Evolutionary conservation across 805 yeast species (phyloP).

Genomic region (Zygosaccharomyces pseudorouxii): DNA sequence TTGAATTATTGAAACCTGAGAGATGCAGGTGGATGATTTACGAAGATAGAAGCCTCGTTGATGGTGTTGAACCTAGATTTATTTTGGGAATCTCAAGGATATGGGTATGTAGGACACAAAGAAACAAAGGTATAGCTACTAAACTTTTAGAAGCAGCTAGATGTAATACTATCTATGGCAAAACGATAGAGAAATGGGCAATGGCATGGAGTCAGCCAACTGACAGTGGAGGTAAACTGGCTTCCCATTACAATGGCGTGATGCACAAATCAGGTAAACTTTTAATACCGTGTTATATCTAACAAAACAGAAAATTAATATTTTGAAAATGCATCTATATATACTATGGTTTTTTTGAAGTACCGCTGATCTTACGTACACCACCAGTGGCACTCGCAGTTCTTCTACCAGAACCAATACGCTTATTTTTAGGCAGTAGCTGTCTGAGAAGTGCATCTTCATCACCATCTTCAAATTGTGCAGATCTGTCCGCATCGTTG

Average conservation of each 20-base stretch:
- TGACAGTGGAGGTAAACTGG: conserved; percentile 56
- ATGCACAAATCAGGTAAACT: conserved; percentile 39
- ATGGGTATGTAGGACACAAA: conserved; percentile 41
- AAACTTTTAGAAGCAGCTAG: conserved; percentile 43
- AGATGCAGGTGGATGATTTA: conserved; percentile 58
- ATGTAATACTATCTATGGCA: conserved; percentile 46
- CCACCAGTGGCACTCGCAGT: conserved; percentile 32
- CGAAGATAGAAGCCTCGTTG: conserved; percentile 47
- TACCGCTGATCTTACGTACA: conserved; percentile 35
- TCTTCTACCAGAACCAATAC: conserved; percentile 32
- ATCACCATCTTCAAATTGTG: conserved; percentile 12
- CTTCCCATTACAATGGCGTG: conserved; percentile 51
- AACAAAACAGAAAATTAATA: conserved; percentile 3
- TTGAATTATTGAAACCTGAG: conserved; percentile 39
- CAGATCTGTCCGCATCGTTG: conserved; percentile 7
- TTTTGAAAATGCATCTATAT: conserved; percentile 2
- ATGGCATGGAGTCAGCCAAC: conserved; percentile 75
- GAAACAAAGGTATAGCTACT: conserved; percentile 50
- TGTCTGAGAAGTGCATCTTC: conserved; percentile 28
- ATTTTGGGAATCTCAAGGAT: conserved; percentile 48
- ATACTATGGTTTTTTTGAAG: conserved; percentile 22
- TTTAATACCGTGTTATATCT: conserved; percentile 32
- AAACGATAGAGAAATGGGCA: conserved; percentile 38
- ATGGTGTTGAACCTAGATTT: conserved; percentile 39
- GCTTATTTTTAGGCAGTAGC: conserved; percentile 31